Base-by-base conservation (phyloP, 208 protist species). In the Trypanosomatidae sp. region DNA sequence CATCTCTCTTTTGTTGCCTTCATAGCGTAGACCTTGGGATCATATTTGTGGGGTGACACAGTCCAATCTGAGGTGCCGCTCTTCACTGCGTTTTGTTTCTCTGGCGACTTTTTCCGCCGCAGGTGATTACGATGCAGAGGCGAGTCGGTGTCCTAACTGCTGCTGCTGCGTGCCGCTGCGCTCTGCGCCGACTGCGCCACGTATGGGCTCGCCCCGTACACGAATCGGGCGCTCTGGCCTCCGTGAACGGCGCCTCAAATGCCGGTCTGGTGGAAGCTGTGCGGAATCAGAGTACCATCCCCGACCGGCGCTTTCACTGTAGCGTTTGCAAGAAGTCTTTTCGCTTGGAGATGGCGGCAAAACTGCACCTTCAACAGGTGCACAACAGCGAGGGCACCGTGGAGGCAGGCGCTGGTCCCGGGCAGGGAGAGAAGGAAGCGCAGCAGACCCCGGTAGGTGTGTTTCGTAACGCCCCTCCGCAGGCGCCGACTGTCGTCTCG, bases 311-410 rank as follows among this genome's bases (percentile, higher is more conserved):
- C 64, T 97, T 92, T 71, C 92, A 97, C 68, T 97, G 92, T 66
- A 92, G 89, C 53, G 76, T 97, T 12, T 97, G 92, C 77, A 89
- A 89, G 33, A 97, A 97, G 74, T 69, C 85, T 2, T 97, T 97
- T 77, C 87, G 92, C 19, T 71, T 97, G 13, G 90, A 97, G 74
- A 95, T 94, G 90, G 92, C 92, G 36, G 92, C 92, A 6, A 88
- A 93, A 73, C 76, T 97, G 28, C 92, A 97, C 62, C 69, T 97
- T 55, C 86, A 93, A 69, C 92, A 97, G 81, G 90, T 86, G 36
- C 92, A 97, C 73, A 83, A 82, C 33, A 85, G 86, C 15, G 87
- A 95, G 50, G 92, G 88, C 28, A 74, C 66, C 5, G 81, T 96
- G 44, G 82, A 91, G 69, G 72, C 79, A 7, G 91, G 91, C 1